Conservation (phyloP, 495 filamentous ascomycete species). For the Penicillium desertorum region DNA sequence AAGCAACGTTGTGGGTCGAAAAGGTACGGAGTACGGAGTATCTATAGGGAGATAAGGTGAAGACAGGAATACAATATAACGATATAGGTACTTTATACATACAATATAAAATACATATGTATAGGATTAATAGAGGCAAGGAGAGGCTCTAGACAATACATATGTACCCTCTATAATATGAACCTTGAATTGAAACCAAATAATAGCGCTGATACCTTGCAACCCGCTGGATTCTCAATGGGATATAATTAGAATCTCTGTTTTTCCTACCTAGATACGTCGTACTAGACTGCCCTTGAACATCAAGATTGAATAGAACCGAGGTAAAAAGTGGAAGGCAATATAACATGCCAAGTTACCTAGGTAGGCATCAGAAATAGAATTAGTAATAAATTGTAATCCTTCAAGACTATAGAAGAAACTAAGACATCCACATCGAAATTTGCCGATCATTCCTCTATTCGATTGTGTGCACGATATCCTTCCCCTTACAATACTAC, state of each 20-base stretch:
- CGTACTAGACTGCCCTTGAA: not conserved
- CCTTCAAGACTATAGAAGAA: not conserved
- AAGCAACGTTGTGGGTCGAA: not conserved
- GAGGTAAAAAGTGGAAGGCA: not conserved
- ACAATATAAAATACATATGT: too few species aligned
- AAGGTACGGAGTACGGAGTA: not conserved
- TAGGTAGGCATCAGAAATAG: too few species aligned
- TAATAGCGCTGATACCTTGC: slow-evolving; percentile 1
- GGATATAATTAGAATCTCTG: not conserved
- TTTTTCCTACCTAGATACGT: too few species aligned
- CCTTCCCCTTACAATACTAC: too few species aligned
- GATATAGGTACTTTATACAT: not conserved
- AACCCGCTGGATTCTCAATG: not conserved
- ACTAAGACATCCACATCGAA: not conserved
- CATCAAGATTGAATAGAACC: not conserved
- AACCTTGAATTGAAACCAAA: not conserved
- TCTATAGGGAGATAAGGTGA: not conserved
- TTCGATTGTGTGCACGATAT: not conserved
- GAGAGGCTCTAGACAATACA: not conserved
- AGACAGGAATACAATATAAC: not conserved
- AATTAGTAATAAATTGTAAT: not conserved
- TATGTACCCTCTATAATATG: not conserved
- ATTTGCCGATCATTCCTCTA: not conserved
- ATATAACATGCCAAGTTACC: not conserved
- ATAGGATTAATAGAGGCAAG: not conserved